Conservation (phyloP, 2,329 filamentous ascomycete genomes). For the Leptographium wingfieldii region DNA sequence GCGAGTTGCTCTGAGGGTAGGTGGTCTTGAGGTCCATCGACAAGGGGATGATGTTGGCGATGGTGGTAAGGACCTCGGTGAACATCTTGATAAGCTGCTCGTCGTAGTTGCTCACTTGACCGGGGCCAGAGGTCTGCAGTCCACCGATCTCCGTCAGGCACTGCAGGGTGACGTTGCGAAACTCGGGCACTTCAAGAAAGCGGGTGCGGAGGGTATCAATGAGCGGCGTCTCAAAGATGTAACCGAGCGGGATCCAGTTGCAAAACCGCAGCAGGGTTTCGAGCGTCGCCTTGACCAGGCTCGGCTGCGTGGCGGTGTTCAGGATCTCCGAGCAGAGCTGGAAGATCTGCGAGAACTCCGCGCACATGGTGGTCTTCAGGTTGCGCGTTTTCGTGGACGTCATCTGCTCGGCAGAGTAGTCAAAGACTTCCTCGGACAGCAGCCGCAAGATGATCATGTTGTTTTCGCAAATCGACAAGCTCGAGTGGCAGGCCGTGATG, state of each 20-base stretch:
- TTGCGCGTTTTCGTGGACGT: slow-evolving; percentile 96
- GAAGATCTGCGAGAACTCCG: slow-evolving; percentile 97
- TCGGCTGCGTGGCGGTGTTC: slow-evolving; percentile 72
- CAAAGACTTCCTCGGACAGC: slow-evolving; percentile 95
- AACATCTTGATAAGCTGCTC: slow-evolving; percentile 98
- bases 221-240: slow-evolving; percentile 95
- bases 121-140: slow-evolving; percentile 66
- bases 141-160: slow-evolving; percentile 95
- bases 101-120: slow-evolving; percentile 62
- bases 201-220: slow-evolving; percentile 89
- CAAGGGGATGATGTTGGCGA: slow-evolving; percentile 85
- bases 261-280: slow-evolving; percentile 93
- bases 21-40: slow-evolving; percentile 82
- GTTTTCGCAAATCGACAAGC: slow-evolving; percentile 96
- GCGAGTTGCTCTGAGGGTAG: slow-evolving; percentile 81
- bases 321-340: slow-evolving; percentile 94
- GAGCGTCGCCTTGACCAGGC: slow-evolving; percentile 87
- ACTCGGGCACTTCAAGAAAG: slow-evolving; percentile 87
- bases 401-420: slow-evolving; percentile 98
- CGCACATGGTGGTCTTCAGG: slow-evolving; percentile 96
- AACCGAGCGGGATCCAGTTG: slow-evolving; percentile 97
- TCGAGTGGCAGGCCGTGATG: slow-evolving; percentile 88
- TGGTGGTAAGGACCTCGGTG: slow-evolving; percentile 85
- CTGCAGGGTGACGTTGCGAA: slow-evolving; percentile 92
- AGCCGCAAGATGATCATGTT: slow-evolving; percentile 97